Evolutionary conservation across 2,329 filamentous ascomycete species (phyloP).

Genomic region (Phyllosticta citribraziliensis): DNA sequence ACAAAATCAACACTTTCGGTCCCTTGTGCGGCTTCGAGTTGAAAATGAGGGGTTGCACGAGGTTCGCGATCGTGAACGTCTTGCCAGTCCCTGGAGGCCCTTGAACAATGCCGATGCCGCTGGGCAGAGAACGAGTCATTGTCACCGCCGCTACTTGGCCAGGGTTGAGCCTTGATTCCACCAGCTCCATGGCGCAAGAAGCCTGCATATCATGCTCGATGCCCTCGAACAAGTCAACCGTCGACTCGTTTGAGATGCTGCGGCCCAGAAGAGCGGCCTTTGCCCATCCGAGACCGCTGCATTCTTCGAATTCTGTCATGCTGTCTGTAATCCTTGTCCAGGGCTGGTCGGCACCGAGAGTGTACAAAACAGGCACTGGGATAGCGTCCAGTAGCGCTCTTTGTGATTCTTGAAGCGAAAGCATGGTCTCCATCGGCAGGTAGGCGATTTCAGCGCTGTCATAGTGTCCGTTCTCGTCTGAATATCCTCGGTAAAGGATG

Average conservation of each 20-base stretch:
- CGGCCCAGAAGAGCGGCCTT: neutral
- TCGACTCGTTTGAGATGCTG: neutral
- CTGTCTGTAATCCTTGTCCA: too few species aligned
- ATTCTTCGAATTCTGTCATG: neutral
- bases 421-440: neutral
- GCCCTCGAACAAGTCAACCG: neutral
- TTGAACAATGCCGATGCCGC: neutral
- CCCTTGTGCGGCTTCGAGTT: neutral
- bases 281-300: neutral
- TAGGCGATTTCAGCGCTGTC: neutral
- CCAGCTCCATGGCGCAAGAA: neutral
- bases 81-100: neutral
- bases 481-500: neutral
- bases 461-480: neutral
- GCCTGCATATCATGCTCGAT: neutral
- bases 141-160: neutral
- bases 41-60: neutral
- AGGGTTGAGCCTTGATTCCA: neutral
- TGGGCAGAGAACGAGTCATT: neutral
- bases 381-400: neutral
- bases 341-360: neutral
- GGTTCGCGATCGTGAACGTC: neutral
- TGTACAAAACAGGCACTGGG: neutral
- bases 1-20: neutral
- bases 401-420: neutral